These are phyloP conservation scores for Pezicula radicicola DNA, from an alignment of 2,329 filamentous ascomycete genomes.

Conservation along the genomic window DNA sequence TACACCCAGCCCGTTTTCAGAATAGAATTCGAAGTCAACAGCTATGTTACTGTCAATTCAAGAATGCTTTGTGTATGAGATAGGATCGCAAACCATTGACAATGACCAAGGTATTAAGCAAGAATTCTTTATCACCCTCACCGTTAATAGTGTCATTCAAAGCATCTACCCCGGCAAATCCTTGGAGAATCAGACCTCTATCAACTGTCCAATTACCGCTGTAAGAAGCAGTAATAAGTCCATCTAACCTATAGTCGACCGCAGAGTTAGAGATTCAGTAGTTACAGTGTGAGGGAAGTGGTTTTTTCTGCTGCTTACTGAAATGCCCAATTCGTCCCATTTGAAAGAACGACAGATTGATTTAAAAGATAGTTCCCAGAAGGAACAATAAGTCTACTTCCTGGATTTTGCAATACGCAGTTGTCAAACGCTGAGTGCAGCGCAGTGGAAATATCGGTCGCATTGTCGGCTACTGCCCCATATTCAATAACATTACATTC, in stretches of 20 bases:
- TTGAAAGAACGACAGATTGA: slow-evolving; percentile 23
- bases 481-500: slow-evolving; percentile 32
- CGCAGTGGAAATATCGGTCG: slow-evolving; percentile 28
- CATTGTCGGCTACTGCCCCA: slow-evolving; percentile 26
- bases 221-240: slow-evolving; percentile 29
- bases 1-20: slow-evolving; percentile 29
- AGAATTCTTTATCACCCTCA: slow-evolving; percentile 28
- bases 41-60: slow-evolving; percentile 10
- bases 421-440: slow-evolving; percentile 24
- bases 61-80: neutral
- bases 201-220: slow-evolving; percentile 25
- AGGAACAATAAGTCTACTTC: slow-evolving; percentile 25
- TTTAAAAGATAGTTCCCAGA: slow-evolving; percentile 26
- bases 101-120: slow-evolving; percentile 28
- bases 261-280: slow-evolving; percentile 13
- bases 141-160: slow-evolving; percentile 31
- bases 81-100: slow-evolving; percentile 21
- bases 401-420: slow-evolving; percentile 19
- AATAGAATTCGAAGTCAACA: slow-evolving; percentile 33
- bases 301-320: slow-evolving; percentile 12
- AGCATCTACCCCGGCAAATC: slow-evolving; percentile 23
- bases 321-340: slow-evolving; percentile 30
- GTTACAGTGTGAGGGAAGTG: slow-evolving; percentile 1
- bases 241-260: slow-evolving; percentile 23
- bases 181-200: slow-evolving; percentile 27